Evolutionary conservation across 148 eudicot species (phyloP).

Genomic region (Amaranthus hypochondriacus): DNA sequence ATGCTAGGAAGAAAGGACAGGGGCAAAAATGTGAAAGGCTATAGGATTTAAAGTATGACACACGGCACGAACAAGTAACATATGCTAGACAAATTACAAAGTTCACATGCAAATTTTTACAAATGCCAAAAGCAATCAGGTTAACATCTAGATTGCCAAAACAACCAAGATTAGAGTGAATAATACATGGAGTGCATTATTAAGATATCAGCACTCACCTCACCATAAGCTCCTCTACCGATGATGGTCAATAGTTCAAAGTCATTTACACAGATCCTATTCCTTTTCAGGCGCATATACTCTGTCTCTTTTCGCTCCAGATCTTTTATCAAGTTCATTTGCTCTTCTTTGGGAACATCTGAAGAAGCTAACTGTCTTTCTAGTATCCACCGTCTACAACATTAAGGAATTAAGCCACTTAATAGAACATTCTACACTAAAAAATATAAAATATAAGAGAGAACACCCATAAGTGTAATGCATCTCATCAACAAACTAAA

Average conservation of each 20-base stretch:
- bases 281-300: conserved; percentile 85
- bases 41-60: background rate
- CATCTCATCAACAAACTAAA: background rate
- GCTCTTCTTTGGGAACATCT: conserved; percentile 93
- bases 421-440: conserved; percentile 3
- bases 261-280: conserved; percentile 90
- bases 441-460: background rate
- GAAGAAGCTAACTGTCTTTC: conserved; percentile 87
- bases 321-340: conserved; percentile 73
- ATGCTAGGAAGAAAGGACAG: background rate
- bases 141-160: background rate
- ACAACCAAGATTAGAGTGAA: background rate
- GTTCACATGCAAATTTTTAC: background rate
- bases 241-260: conserved; percentile 87
- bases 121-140: background rate
- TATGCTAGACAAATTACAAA: background rate
- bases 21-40: background rate
- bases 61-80: background rate
- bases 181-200: conserved; percentile 8
- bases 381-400: conserved; percentile 77
- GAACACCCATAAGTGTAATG: background rate
- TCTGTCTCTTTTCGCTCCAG: conserved; percentile 94
- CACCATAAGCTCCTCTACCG: conserved; percentile 96
- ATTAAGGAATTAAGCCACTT: conserved; percentile 16
- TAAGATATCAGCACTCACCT: conserved; percentile 50